Evolutionary conservation across 2,329 filamentous ascomycete genomes (phyloP).

Genomic region (Ceratocystis destructans): DNA sequence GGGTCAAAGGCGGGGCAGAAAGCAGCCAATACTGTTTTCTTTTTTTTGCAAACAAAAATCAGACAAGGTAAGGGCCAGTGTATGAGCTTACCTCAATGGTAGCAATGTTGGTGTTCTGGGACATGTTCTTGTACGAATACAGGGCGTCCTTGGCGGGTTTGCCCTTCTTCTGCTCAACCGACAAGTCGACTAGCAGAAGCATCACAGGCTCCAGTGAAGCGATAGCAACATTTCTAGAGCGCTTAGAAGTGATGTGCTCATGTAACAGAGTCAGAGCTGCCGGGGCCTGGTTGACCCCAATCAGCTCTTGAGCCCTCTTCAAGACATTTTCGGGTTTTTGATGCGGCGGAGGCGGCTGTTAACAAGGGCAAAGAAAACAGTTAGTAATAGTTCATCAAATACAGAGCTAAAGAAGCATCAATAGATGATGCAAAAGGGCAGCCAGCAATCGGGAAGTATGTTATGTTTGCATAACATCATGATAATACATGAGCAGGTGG

Average conservation of each 20-base stretch:
- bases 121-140: slow-evolving; percentile 99
- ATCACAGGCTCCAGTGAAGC: slow-evolving; percentile 93
- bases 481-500: not conserved
- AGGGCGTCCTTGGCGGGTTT: slow-evolving; percentile 97
- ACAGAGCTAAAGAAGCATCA: not conserved
- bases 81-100: slow-evolving; percentile 63
- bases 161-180: slow-evolving; percentile 93
- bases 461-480: too few species aligned
- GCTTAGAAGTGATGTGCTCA: slow-evolving; percentile 98
- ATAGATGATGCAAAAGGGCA: too few species aligned
- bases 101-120: slow-evolving; percentile 94
- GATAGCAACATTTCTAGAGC: slow-evolving; percentile 94
- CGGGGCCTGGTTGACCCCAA: slow-evolving; percentile 85
- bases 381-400: slow-evolving; percentile 4
- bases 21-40: not conserved
- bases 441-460: too few species aligned
- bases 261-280: slow-evolving; percentile 90
- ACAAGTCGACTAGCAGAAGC: slow-evolving; percentile 92
- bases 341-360: slow-evolving; percentile 83
- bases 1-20: not conserved
- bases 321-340: slow-evolving; percentile 99
- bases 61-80: not conserved
- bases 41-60: not conserved
- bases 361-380: slow-evolving; percentile 14
- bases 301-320: slow-evolving; percentile 96